These are phyloP conservation scores for Picocystis salinarum DNA, from an alignment of 139 green algal genomes.

Conservation along the genomic window DNA sequence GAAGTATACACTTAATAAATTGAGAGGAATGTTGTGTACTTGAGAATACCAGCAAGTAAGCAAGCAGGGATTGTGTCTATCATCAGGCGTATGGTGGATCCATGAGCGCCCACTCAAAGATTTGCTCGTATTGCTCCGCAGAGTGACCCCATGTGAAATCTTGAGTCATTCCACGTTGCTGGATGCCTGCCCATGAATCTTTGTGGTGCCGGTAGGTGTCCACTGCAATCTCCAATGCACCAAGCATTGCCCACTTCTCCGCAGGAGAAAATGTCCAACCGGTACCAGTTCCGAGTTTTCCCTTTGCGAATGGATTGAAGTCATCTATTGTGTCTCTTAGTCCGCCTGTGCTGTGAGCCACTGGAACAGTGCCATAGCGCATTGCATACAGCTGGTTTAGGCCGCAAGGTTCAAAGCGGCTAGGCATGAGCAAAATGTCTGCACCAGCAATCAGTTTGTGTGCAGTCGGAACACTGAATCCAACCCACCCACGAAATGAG, in stretches of 20 bases:
- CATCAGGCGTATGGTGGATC: constrained; percentile 18
- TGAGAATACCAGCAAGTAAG: no score
- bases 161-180: constrained; percentile 12
- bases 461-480: constrained; percentile 55
- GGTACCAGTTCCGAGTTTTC: constrained; percentile 20
- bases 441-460: constrained; percentile 47
- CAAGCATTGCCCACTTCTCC: constrained; percentile 18
- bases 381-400: constrained; percentile 88
- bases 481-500: constrained; percentile 41
- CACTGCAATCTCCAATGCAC: constrained; percentile 27
- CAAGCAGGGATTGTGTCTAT: no score
- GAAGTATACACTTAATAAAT: no score
- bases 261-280: constrained; percentile 46
- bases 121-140: constrained; percentile 7
- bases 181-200: constrained; percentile 27
- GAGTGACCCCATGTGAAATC: constrained; percentile 7
- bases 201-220: constrained; percentile 24
- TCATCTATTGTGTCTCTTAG: constrained; percentile 46
- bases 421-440: constrained; percentile 86
- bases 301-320: constrained; percentile 38
- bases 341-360: constrained; percentile 63
- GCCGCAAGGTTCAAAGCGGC: constrained; percentile 71
- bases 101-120: constrained; percentile 13
- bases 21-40: no score
- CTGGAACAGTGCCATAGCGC: constrained; percentile 84